These are phyloP conservation scores for Trichophyton verrucosum DNA, from an alignment of 2,329 filamentous ascomycete species.

Conservation along the genomic window DNA sequence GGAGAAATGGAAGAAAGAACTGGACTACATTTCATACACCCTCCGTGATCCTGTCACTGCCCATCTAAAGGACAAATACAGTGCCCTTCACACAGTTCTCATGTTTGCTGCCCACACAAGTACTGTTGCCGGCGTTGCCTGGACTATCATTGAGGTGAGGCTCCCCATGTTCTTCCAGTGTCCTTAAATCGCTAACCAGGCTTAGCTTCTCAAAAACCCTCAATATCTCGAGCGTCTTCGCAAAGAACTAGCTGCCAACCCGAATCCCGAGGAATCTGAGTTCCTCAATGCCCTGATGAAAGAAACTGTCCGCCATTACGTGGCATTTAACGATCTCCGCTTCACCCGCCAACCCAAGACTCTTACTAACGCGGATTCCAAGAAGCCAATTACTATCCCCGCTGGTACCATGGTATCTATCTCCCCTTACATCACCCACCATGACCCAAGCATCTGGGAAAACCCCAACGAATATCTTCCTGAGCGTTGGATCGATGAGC, in stretches of 20 bases:
- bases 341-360: slow-evolving; percentile 9
- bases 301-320: slow-evolving; percentile 13
- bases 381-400: slow-evolving; percentile 11
- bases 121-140: slow-evolving; percentile 13
- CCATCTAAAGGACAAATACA: slow-evolving; percentile 11
- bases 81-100: slow-evolving; percentile 12
- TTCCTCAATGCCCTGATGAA: slow-evolving; percentile 11
- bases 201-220: slow-evolving; percentile 11
- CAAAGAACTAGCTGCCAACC: slow-evolving; percentile 9
- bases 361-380: slow-evolving; percentile 7
- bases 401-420: slow-evolving; percentile 11
- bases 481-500: slow-evolving; percentile 10
- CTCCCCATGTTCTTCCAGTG: neutral
- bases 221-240: slow-evolving; percentile 8
- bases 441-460: slow-evolving; percentile 11
- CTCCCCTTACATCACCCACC: slow-evolving; percentile 12
- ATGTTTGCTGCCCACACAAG: slow-evolving; percentile 14
- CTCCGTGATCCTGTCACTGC: slow-evolving; percentile 12
- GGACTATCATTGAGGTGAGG: slow-evolving; percentile 12
- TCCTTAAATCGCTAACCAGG: neutral
- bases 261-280: slow-evolving; percentile 9
- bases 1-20: slow-evolving; percentile 10
- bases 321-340: slow-evolving; percentile 11
- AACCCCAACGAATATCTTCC: slow-evolving; percentile 9
- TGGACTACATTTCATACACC: slow-evolving; percentile 14